Evolutionary conservation across 192 early-diverging fungal species (phyloP), one percentile per base, ranked within the genome.

Genomic region (Phlyctochytrium bullatum): DNA sequence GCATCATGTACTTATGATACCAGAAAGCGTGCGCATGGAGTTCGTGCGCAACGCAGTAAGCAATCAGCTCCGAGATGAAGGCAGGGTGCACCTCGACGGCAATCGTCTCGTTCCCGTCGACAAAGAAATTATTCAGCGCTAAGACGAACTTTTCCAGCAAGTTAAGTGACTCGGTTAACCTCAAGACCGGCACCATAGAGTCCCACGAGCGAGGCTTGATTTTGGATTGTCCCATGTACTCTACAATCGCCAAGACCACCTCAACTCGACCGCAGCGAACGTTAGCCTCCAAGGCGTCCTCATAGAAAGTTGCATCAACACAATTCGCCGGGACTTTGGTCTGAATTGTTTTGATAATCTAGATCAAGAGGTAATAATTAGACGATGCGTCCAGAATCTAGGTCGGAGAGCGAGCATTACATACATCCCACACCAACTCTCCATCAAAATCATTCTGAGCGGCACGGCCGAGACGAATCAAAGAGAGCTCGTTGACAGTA

Each of bases 1-100:
- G 68, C 28, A 28, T 69, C 68, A 69, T 69, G 29, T 69, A 69
- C 51, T 69, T 69, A 30, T 53, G 61, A 36, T 69, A 69, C 68
- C 68, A 69, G 34, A 69, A 69, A 20, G 60, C 68, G 52, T 69
- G 68, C 3, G 68, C 61, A 47, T 64, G 61, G 36, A 69, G 61
- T 1, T 60, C 68, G 54, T 69, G 68, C 2, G 68, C 59, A 32
- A 69, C 68, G 31, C 68, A 69, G 61, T 69, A 52, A 3, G 68
- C 62, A 3, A 69, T 40, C 20, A 69, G 68, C 34, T 69, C 68
- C 6, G 68, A 50, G 25, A 69, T 62, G 28, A 69, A 60, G 24
- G 2, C 23, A 25, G 59, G 68, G 54, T 62, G 36, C 40, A 69
- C 54, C 31, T 69, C 68, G 4, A 54, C 61, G 1, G 68, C 36